A percentile compares a stretch with the other conserved stretches of the same genome.
phyloP scores from a whole-genome alignment of 441 rosid species.

The Geranium incanum region DNA sequence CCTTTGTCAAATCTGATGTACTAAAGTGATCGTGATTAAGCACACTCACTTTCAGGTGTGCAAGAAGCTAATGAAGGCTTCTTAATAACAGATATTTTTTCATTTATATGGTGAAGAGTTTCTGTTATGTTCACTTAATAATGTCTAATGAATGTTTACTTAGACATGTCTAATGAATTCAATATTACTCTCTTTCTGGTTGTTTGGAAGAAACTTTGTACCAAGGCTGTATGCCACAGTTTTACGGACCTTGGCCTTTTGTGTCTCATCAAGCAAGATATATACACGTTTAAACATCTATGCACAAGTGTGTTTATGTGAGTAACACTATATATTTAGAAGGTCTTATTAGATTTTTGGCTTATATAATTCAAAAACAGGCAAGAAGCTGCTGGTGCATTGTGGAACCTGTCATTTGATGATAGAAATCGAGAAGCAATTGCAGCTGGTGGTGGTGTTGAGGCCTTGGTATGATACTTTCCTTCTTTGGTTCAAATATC shows the following conservation, averaged over 20 bases:
- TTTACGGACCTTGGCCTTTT: not conserved
- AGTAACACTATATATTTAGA: not conserved
- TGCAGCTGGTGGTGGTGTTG: slow-evolving; percentile 90
- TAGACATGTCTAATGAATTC: not conserved
- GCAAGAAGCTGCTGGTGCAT: slow-evolving; percentile 98
- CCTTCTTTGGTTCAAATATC: not conserved
- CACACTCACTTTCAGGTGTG: not conserved
- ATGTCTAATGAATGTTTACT: not conserved
- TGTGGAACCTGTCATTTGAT: slow-evolving; percentile 92
- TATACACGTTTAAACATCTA: not conserved
- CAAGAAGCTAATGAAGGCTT: not conserved
- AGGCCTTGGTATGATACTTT: slow-evolving; percentile 72
- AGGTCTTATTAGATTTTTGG: not conserved
- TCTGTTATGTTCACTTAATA: not conserved
- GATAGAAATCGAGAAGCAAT: slow-evolving; percentile 93
- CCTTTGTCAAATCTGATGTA: not conserved
- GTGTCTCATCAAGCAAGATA: not conserved
- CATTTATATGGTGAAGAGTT: not conserved
- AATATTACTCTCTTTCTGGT: not conserved
- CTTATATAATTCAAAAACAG: slow-evolving; percentile 28
- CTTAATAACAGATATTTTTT: not conserved
- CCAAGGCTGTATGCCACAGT: not conserved
- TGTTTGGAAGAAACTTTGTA: not conserved
- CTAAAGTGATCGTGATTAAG: not conserved
- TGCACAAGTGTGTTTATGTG: not conserved